Evolutionary conservation across 768 basidiomycete genomes (phyloP).

Genomic region (Leccinum imitatum): DNA sequence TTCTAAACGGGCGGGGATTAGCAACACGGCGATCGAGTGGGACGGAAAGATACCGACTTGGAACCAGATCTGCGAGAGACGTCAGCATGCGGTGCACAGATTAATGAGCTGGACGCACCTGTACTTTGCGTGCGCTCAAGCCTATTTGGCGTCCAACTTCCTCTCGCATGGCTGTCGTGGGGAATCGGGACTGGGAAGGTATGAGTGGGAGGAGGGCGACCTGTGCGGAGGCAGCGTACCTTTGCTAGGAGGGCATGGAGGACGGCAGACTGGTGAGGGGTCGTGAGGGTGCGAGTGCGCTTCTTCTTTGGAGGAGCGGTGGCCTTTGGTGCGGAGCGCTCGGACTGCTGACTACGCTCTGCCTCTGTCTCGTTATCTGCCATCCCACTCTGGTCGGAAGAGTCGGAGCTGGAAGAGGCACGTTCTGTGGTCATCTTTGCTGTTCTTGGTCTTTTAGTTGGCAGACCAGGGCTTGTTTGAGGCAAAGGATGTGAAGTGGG

Average conservation of each 20-base stretch:
- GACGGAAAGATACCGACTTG: constrained; percentile 47
- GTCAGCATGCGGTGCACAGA: constrained; percentile 12
- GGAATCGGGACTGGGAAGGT: constrained; percentile 72
- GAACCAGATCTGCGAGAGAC: constrained; percentile 73
- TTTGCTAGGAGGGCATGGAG: constrained; percentile 83
- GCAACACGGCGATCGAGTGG: constrained; percentile 3
- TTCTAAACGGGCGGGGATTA: constrained; percentile 49
- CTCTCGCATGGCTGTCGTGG: constrained; percentile 83
- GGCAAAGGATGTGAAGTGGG: neutral
- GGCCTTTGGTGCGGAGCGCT: constrained; percentile 33
- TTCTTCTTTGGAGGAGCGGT: constrained; percentile 48
- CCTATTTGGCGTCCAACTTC: constrained; percentile 85
- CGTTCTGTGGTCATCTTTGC: constrained; percentile 25
- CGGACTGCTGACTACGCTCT: constrained; percentile 42
- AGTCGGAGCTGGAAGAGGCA: constrained; percentile 32
- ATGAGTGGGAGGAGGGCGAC: neutral
- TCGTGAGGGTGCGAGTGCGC: constrained; percentile 85
- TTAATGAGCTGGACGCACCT: constrained; percentile 46
- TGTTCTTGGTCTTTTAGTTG: constrained; percentile 21
- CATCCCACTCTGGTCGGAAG: constrained; percentile 55
- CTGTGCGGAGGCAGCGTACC: constrained; percentile 42
- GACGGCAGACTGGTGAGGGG: constrained; percentile 86
- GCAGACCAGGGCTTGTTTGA: constrained; percentile 14
- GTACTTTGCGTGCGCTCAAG: constrained; percentile 87
- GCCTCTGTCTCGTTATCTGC: constrained; percentile 60